Evolutionary conservation across 2,329 filamentous ascomycete genomes (phyloP).

Genomic region (Bipolaris zeicola): DNA sequence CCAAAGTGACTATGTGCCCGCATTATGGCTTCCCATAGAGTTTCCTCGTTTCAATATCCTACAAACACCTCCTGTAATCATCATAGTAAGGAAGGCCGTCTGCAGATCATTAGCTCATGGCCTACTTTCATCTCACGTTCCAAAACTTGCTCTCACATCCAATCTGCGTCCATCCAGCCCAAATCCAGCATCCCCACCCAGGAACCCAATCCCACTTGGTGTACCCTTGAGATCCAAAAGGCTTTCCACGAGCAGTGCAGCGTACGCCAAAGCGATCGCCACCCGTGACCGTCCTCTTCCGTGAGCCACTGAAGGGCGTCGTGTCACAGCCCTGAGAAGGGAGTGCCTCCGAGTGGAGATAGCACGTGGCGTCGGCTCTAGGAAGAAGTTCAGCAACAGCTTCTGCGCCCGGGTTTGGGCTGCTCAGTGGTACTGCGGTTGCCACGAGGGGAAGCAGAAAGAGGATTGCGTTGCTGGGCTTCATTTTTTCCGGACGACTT

Average conservation of each 20-base stretch:
- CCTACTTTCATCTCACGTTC: neutral
- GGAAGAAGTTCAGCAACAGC: neutral
- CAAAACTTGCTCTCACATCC: constrained; percentile 6
- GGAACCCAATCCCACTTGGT: constrained; percentile 4
- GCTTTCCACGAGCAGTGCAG: neutral
- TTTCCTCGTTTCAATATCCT: neutral
- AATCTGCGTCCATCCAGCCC: constrained; percentile 4
- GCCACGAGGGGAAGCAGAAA: neutral
- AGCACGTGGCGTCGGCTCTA: neutral
- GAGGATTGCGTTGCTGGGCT: neutral
- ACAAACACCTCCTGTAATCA: neutral
- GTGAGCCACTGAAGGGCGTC: neutral
- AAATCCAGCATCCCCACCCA: constrained; percentile 6
- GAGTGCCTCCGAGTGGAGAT: constrained; percentile 2
- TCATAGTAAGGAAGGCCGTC: neutral
- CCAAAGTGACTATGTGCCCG: neutral
- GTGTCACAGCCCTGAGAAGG: constrained; percentile 5
- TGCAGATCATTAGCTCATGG: neutral
- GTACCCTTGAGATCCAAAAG: neutral
- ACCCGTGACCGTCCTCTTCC: neutral
- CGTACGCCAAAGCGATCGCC: constrained; percentile 1
- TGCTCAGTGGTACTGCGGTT: neutral
- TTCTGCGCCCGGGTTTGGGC: neutral
- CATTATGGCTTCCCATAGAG: neutral
- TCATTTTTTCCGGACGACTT: neutral